Evolutionary conservation across 805 yeast genomes (phyloP).

Genomic region (Lipomyces sp.): DNA sequence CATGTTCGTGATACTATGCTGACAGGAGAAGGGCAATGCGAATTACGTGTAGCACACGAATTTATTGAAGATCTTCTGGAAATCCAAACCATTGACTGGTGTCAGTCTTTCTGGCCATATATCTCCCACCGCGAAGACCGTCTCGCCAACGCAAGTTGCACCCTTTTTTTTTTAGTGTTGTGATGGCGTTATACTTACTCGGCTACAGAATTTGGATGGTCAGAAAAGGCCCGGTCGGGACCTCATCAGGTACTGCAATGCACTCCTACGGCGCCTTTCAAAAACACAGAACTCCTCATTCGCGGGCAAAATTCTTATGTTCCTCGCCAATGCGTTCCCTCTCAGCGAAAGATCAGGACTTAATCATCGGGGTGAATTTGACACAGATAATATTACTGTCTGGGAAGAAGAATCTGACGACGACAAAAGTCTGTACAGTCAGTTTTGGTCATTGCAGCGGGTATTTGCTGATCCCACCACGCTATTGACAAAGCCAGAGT

Average conservation of each 20-base stretch:
- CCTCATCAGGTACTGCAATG: slow-evolving; percentile 46
- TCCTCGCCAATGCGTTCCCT: slow-evolving; percentile 47
- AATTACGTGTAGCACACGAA: slow-evolving; percentile 37
- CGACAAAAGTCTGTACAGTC: slow-evolving; percentile 31
- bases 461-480: slow-evolving; percentile 41
- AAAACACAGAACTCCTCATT: slow-evolving; percentile 44
- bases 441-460: slow-evolving; percentile 45
- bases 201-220: slow-evolving; percentile 40
- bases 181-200: background rate
- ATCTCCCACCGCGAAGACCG: slow-evolving; percentile 41
- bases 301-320: slow-evolving; percentile 46
- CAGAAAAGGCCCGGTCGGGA: slow-evolving; percentile 45
- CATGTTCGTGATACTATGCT: background rate
- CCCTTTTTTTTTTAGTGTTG: background rate
- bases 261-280: slow-evolving; percentile 45
- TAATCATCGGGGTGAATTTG: slow-evolving; percentile 46
- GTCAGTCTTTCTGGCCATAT: slow-evolving; percentile 47
- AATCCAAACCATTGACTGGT: slow-evolving; percentile 44
- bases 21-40: slow-evolving; percentile 24
- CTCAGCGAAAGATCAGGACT: slow-evolving; percentile 47
- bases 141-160: slow-evolving; percentile 35
- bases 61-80: slow-evolving; percentile 46
- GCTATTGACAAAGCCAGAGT: slow-evolving; percentile 22
- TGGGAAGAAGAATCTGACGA: slow-evolving; percentile 14
- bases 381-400: slow-evolving; percentile 43